Percentiles rank a stretch among this genome's conserved stretches.
phyloP scores from a whole-genome alignment of 1,139 yeast genomes.

The Geotrichum restrictum region DNA sequence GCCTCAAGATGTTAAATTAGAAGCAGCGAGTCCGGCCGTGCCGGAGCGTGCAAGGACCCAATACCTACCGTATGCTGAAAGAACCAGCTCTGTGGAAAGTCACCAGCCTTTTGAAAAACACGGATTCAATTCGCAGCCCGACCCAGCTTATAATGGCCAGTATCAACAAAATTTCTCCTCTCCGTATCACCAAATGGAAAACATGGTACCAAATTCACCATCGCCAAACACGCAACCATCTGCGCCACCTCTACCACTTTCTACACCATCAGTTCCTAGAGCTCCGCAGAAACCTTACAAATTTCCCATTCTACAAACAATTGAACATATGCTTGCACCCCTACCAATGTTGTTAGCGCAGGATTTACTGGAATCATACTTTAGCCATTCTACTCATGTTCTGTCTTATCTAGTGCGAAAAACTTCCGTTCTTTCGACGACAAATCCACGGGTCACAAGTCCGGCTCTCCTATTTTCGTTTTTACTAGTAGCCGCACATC shows the following conservation, averaged over 20 bases:
- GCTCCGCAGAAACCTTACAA: neutral
- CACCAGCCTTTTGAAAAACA: slow-evolving; percentile 1
- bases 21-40: slow-evolving; percentile 1
- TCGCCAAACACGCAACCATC: too few relatives aligned
- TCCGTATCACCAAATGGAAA: neutral
- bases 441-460: slow-evolving; percentile 35
- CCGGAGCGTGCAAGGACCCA: neutral
- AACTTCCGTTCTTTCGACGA: slow-evolving; percentile 25
- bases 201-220: neutral
- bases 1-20: neutral
- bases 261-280: neutral
- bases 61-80: neutral
- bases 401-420: slow-evolving; percentile 28
- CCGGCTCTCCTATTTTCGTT: slow-evolving; percentile 38
- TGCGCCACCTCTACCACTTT: neutral
- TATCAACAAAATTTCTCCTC: neutral
- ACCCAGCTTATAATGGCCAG: neutral
- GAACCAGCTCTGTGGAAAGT: neutral
- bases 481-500: slow-evolving; percentile 40
- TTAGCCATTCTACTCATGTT: slow-evolving; percentile 36
- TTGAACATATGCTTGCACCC: slow-evolving; percentile 30
- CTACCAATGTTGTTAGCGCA: slow-evolving; percentile 38
- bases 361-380: slow-evolving; percentile 41
- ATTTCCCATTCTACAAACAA: slow-evolving; percentile 33
- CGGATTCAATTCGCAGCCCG: neutral